These are phyloP conservation scores for Saxispiralis lemnorum DNA, from an alignment of 495 filamentous ascomycete species.

Conservation along the genomic window DNA sequence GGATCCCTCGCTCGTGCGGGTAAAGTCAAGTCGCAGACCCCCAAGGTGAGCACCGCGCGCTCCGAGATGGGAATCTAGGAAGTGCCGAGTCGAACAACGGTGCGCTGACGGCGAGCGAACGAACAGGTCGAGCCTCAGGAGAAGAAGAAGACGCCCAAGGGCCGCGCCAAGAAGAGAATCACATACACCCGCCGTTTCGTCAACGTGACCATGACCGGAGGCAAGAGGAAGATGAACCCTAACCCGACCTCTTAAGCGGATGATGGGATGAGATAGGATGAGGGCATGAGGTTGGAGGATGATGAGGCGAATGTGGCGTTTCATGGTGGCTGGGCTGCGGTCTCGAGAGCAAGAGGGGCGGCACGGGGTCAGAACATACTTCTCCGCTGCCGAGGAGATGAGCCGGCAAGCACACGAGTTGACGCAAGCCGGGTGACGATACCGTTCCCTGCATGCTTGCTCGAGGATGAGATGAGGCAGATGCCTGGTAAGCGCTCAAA, in stretches of 20 bases:
- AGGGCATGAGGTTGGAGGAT: neutral
- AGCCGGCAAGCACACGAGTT: too few species aligned
- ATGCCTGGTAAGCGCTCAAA: too few species aligned
- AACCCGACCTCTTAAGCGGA: slow-evolving; percentile 39
- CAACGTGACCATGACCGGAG: slow-evolving; percentile 95
- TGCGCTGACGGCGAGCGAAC: neutral
- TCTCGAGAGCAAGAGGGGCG: too few species aligned
- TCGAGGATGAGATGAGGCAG: slow-evolving; percentile 1
- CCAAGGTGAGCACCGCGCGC: slow-evolving; percentile 43
- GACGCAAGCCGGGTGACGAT: too few species aligned
- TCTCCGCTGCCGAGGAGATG: too few species aligned
- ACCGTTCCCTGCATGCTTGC: too few species aligned
- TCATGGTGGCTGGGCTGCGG: too few species aligned
- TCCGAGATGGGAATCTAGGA: neutral
- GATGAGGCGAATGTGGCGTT: too few species aligned
- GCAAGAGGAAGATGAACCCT: slow-evolving; percentile 87
- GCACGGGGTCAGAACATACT: too few species aligned
- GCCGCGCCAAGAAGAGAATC: slow-evolving; percentile 95
- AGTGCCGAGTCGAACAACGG: neutral
- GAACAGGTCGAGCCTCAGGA: slow-evolving; percentile 69
- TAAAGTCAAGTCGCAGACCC: slow-evolving; percentile 86
- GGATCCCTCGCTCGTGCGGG: slow-evolving; percentile 90
- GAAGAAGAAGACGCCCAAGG: slow-evolving; percentile 90
- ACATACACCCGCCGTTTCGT: slow-evolving; percentile 97
- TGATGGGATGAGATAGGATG: neutral